Conservation (phyloP, 352 stramenopile species). For the Globisporangium cystogenes region DNA sequence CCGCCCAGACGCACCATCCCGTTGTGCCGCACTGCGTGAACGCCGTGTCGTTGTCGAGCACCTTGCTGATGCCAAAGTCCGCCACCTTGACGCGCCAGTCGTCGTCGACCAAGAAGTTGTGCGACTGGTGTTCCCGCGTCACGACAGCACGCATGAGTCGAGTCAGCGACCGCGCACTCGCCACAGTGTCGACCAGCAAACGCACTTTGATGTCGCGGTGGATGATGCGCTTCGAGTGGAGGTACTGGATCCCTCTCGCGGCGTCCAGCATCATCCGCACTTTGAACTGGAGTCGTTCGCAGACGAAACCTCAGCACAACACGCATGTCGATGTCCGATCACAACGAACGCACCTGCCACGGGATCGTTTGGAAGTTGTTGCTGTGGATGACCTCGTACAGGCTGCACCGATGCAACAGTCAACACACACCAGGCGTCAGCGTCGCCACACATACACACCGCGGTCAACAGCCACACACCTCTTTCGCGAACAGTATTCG, state of each 20-base stretch:
- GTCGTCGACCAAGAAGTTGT: constrained; percentile 88
- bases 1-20: constrained; percentile 49
- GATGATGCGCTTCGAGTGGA: constrained; percentile 85
- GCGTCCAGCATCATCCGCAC: constrained; percentile 88
- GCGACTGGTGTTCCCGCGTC: constrained; percentile 35
- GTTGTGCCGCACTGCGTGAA: constrained; percentile 87
- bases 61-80: constrained; percentile 88
- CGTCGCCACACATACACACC: background rate
- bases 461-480: constrained; percentile 24
- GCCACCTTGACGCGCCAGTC: constrained; percentile 88
- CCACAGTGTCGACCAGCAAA: no score
- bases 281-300: constrained; percentile 60
- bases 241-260: constrained; percentile 83
- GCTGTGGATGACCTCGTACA: constrained; percentile 88
- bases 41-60: constrained; percentile 77
- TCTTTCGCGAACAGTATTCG: constrained; percentile 87
- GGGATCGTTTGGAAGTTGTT: constrained; percentile 88
- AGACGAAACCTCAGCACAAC: no score
- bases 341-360: constrained; percentile 56
- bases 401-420: constrained; percentile 30
- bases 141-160: background rate
- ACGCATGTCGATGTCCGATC: no score
- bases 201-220: constrained; percentile 87
- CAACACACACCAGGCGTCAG: background rate
- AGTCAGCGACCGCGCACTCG: no score